These are phyloP conservation scores for Plasmopara viticola DNA, from an alignment of 352 stramenopile genomes.

Conservation along the genomic window DNA sequence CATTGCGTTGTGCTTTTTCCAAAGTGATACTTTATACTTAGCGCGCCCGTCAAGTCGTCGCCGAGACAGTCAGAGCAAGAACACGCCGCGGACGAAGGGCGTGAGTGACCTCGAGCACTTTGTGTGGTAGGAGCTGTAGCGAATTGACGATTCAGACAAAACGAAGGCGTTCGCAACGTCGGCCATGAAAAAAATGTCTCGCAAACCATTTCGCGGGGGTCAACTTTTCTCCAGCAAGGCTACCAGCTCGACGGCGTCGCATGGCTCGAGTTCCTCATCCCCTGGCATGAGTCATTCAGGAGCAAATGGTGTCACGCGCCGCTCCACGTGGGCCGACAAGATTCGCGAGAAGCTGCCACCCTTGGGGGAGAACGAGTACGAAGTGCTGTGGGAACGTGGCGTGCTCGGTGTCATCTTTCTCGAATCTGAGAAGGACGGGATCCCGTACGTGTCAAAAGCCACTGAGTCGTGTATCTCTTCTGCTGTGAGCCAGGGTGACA, in stretches of 20 bases:
- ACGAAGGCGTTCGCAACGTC: constrained; percentile 18
- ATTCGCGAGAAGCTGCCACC: constrained; percentile 72
- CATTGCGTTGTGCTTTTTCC: constrained; percentile 8
- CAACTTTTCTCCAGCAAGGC: constrained; percentile 35
- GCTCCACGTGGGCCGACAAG: constrained; percentile 69
- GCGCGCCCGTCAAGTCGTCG: constrained; percentile 6
- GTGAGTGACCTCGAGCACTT: background rate
- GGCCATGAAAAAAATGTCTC: constrained; percentile 65
- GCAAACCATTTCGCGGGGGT: constrained; percentile 57
- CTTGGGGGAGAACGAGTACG: constrained; percentile 77
- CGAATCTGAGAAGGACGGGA: constrained; percentile 79
- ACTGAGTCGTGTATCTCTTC: constrained; percentile 83
- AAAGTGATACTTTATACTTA: constrained; percentile 13
- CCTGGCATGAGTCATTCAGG: constrained; percentile 5
- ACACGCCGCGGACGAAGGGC: constrained; percentile 2
- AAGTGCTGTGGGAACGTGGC: constrained; percentile 81
- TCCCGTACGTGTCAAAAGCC: constrained; percentile 82
- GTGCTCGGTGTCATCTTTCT: constrained; percentile 84
- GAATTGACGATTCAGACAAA: constrained; percentile 4
- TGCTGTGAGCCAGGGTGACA: constrained; percentile 58
- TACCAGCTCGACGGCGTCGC: constrained; percentile 9
- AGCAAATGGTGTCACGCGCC: constrained; percentile 17
- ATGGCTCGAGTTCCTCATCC: constrained; percentile 16
- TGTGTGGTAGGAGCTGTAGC: background rate
- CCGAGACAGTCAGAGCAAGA: constrained; percentile 10